A percentile compares a stretch with the other conserved stretches of the same genome.
Conservation (phyloP, 306 rosid genomes). For the Quercus variabilis region DNA sequence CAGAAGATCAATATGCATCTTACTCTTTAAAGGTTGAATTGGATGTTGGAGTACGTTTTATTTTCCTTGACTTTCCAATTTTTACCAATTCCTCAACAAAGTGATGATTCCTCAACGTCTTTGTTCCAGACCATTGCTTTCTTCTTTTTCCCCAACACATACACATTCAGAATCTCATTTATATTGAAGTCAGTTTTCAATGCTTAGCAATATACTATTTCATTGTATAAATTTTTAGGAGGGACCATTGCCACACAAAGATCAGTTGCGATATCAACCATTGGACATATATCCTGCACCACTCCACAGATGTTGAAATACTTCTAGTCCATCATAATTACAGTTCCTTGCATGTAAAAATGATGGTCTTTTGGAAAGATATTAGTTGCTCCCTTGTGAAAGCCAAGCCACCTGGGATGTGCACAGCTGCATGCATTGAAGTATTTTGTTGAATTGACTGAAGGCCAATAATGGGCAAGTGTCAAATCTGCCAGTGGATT, state of each 20-base stretch:
- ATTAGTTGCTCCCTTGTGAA: not conserved
- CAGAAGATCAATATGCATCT: too few species aligned
- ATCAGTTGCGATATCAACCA: constrained; percentile 48
- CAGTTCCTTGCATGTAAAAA: constrained; percentile 6
- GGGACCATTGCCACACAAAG: constrained; percentile 72
- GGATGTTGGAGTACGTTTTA: not conserved
- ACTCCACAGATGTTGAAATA: constrained; percentile 69
- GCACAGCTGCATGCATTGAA: not conserved
- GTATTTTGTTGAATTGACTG: not conserved
- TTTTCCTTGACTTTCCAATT: not conserved
- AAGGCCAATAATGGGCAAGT: not conserved
- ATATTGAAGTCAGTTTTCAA: not conserved
- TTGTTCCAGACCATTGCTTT: not conserved
- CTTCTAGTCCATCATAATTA: constrained; percentile 13
- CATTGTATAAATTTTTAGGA: constrained; percentile 47
- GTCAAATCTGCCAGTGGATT: not conserved
- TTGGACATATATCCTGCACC: constrained; percentile 78
- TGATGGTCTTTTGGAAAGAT: not conserved
- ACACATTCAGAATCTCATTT: not conserved
- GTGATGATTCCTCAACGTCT: not conserved
- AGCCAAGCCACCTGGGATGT: not conserved
- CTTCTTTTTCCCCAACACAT: not conserved
- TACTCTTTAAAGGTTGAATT: not conserved
- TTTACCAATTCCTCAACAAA: not conserved
- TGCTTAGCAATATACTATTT: not conserved